A percentile compares a stretch with the other conserved stretches of the same genome.
These are phyloP conservation scores for Pluteus cervinus DNA, from an alignment of 768 basidiomycete species.

Conservation along the genomic window DNA sequence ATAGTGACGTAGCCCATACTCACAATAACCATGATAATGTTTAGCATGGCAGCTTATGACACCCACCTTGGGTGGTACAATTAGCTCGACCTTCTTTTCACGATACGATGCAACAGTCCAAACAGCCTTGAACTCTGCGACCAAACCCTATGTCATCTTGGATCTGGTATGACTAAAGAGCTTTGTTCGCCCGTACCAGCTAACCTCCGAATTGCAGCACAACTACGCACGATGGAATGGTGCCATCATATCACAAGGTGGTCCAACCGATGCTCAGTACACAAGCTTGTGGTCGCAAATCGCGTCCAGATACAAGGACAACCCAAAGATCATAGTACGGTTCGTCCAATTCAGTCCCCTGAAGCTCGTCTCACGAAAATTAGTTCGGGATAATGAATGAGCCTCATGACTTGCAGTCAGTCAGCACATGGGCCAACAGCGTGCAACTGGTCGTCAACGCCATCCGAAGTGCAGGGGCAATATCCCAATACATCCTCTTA, in stretches of 20 bases:
- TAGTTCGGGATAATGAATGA: slow-evolving; percentile 47
- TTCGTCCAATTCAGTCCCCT: slow-evolving; percentile 17
- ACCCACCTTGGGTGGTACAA: slow-evolving; percentile 39
- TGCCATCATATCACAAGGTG: slow-evolving; percentile 50
- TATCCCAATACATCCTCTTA: slow-evolving; percentile 46
- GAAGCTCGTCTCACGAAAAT: background rate
- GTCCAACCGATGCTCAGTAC: slow-evolving; percentile 46
- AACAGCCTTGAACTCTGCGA: slow-evolving; percentile 33
- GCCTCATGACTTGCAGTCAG: slow-evolving; percentile 46
- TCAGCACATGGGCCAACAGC: slow-evolving; percentile 37
- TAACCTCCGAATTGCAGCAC: slow-evolving; percentile 28
- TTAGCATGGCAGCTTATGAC: slow-evolving; percentile 51
- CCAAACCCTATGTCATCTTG: slow-evolving; percentile 40
- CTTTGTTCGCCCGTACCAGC: too few species aligned
- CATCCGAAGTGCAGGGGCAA: slow-evolving; percentile 52
- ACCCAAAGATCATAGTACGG: slow-evolving; percentile 36
- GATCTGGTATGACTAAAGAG: slow-evolving; percentile 34
- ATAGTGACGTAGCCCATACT: slow-evolving; percentile 9
- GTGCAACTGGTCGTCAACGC: slow-evolving; percentile 55
- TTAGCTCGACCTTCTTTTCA: slow-evolving; percentile 38
- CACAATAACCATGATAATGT: slow-evolving; percentile 3
- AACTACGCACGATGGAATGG: slow-evolving; percentile 60
- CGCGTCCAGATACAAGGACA: slow-evolving; percentile 38
- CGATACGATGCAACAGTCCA: slow-evolving; percentile 45
- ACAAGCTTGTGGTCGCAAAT: slow-evolving; percentile 47